These are phyloP conservation scores for Fusarium sterilihyphosum DNA, from an alignment of 2,329 filamentous ascomycete species.

Conservation along the genomic window DNA sequence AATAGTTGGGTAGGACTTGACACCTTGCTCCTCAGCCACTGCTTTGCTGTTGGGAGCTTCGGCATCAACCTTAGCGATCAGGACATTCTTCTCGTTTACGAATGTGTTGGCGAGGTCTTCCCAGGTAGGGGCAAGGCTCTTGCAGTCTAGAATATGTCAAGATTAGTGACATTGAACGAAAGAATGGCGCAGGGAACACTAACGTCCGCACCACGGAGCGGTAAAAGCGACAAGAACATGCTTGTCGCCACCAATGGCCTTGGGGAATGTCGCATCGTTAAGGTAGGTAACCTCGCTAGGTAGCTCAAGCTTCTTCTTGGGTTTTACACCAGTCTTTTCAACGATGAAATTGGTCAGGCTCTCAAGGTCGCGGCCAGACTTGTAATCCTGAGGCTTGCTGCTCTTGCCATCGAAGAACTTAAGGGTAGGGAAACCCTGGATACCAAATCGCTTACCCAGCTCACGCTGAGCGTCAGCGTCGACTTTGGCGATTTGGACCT, in stretches of 20 bases:
- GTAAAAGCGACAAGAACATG: slow-evolving; percentile 96
- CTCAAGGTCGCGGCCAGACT: slow-evolving; percentile 86
- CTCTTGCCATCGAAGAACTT: slow-evolving; percentile 99
- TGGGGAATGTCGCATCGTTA: slow-evolving; percentile 81
- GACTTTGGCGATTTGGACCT: slow-evolving; percentile 92
- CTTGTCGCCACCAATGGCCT: slow-evolving; percentile 83
- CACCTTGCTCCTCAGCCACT: slow-evolving; percentile 77
- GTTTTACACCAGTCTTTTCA: slow-evolving; percentile 86
- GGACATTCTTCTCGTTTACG: slow-evolving; percentile 76
- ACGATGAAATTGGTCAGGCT: slow-evolving; percentile 82
- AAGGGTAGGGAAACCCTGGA: slow-evolving; percentile 95
- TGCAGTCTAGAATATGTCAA: slow-evolving; percentile 78
- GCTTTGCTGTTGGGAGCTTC: slow-evolving; percentile 87
- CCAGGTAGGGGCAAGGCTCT: slow-evolving; percentile 89
- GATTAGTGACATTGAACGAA: slow-evolving; percentile 8
- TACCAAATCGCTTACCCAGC: slow-evolving; percentile 84
- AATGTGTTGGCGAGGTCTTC: slow-evolving; percentile 88
- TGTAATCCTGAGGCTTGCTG: slow-evolving; percentile 85
- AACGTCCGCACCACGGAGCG: slow-evolving; percentile 98
- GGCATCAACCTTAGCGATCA: slow-evolving; percentile 95
- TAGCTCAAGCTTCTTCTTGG: slow-evolving; percentile 78
- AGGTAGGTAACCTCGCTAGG: slow-evolving; percentile 83
- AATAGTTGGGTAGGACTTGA: slow-evolving; percentile 93
- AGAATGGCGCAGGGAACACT: slow-evolving; percentile 53
- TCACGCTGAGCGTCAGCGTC: slow-evolving; percentile 90